Evolutionary conservation across 208 protist species (phyloP), one percentile per base, ranked within the genome.

Genomic region (Willaertia magna): DNA sequence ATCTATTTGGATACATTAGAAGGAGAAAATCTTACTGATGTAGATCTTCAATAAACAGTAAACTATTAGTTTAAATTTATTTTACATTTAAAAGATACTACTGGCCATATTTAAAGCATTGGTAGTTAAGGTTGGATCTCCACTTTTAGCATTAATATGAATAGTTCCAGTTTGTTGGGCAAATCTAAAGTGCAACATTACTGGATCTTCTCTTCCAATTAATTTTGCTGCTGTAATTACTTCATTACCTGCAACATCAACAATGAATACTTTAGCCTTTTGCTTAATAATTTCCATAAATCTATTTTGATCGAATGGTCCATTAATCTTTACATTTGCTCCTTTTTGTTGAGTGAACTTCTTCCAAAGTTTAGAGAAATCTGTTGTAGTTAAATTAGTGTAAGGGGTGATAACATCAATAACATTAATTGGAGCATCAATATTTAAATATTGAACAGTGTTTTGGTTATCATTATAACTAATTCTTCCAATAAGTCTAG

Each of bases 1-100:
- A 87, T 87, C 30, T 87, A 84, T 34, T 4, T 30, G 11, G 85
- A 87, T 0, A 39, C 67, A 46, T 4, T 12, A 39, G 79, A 84
- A 20, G 47, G 59, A 43, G 43, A 44, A 43, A 48, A n/a, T 39
- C 46, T 59, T 39, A 26, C 55, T 6, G 55, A 67, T 34, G 34
- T 9, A 9, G 55, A 67, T 34, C 55, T 67, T 67, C 55, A 67
- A 67, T 67, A 67, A 67, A 67, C 12, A 34, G 26, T 59, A n/a
- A 16, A 16, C 26, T 59, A 22, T 59, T 51, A 12, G 26, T 20
- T 59, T 3, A 2, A 59, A 59, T n/a, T 61, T 61, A 16, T 61
- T 61, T 61, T n/a, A 61, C n/a, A 22, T 61, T 67, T 67, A 67
- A 26, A 67, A 67, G 12, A 67, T 67, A 34, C 26, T 34, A n/a